phyloP scores from a whole-genome alignment of 345 rosid species.

The Gossypium raimondii region DNA sequence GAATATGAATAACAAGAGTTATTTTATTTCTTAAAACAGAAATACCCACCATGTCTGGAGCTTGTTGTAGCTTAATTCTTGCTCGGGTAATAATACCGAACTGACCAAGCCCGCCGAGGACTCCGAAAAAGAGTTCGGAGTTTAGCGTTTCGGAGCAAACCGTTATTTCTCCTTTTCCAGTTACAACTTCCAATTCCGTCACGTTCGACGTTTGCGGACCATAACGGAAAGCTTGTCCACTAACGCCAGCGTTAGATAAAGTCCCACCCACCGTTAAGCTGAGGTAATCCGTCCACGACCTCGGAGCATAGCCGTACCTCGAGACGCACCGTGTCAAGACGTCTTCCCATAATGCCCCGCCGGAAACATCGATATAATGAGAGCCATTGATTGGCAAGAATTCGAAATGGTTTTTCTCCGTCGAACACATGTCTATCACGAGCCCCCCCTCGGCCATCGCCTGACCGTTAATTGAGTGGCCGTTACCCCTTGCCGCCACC shows the following conservation, averaged over 20 bases:
- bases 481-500: slow-evolving; percentile 94
- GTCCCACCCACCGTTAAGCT: slow-evolving; percentile 92
- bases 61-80: slow-evolving; percentile 57
- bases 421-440: slow-evolving; percentile 73
- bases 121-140: slow-evolving; percentile 63
- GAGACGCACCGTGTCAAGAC: slow-evolving; percentile 62
- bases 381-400: slow-evolving; percentile 22
- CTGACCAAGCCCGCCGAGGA: slow-evolving; percentile 87
- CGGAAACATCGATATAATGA: slow-evolving; percentile 54
- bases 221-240: slow-evolving; percentile 89
- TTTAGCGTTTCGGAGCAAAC: slow-evolving; percentile 57
- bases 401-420: slow-evolving; percentile 43
- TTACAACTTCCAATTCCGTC: slow-evolving; percentile 79
- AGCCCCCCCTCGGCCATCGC: slow-evolving; percentile 85
- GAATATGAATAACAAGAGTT: neutral
- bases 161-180: slow-evolving; percentile 63
- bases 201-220: slow-evolving; percentile 92
- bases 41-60: slow-evolving; percentile 70
- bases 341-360: slow-evolving; percentile 96
- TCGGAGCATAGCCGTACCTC: slow-evolving; percentile 53
- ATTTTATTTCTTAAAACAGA: neutral
- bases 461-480: slow-evolving; percentile 96
- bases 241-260: slow-evolving; percentile 88
- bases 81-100: slow-evolving; percentile 91
- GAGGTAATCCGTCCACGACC: slow-evolving; percentile 92